These are phyloP conservation scores for Didymella lethalis DNA, from an alignment of 2,329 filamentous ascomycete species.

Conservation along the genomic window DNA sequence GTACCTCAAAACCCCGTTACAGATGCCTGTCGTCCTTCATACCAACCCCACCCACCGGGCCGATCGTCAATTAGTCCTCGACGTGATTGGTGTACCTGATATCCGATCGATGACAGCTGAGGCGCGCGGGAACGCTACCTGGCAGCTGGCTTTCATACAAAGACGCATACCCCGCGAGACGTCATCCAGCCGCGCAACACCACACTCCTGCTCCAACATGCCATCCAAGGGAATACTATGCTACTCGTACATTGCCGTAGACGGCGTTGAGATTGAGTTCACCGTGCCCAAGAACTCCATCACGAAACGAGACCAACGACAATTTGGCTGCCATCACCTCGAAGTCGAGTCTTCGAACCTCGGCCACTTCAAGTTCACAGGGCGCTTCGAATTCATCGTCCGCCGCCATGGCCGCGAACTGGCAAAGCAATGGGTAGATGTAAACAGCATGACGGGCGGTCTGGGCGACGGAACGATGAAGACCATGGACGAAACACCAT, in stretches of 20 bases:
- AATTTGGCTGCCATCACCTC: slow-evolving; percentile 53
- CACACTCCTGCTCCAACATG: slow-evolving; percentile 30
- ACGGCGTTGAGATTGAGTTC: slow-evolving; percentile 55
- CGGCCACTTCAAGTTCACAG: slow-evolving; percentile 54
- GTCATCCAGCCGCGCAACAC: slow-evolving; percentile 8
- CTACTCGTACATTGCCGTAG: slow-evolving; percentile 47
- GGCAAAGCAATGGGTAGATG: slow-evolving; percentile 55
- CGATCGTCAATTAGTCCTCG: slow-evolving; percentile 1
- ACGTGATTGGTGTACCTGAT: slow-evolving; percentile 18
- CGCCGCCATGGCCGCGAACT: slow-evolving; percentile 52
- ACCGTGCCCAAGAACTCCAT: slow-evolving; percentile 53
- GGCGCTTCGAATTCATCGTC: slow-evolving; percentile 56
- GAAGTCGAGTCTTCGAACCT: slow-evolving; percentile 59
- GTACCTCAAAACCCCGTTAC: too few species aligned
- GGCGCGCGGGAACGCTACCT: slow-evolving; percentile 9
- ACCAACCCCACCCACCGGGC: slow-evolving; percentile 12
- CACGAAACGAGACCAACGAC: slow-evolving; percentile 42
- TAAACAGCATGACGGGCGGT: slow-evolving; percentile 58
- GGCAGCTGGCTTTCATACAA: slow-evolving; percentile 7
- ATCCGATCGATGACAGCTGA: slow-evolving; percentile 17
- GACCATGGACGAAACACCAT: slow-evolving; percentile 35
- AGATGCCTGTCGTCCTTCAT: slow-evolving; percentile 6
- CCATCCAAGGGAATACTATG: slow-evolving; percentile 48
- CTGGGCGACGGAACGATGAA: slow-evolving; percentile 53
- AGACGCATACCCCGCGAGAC: slow-evolving; percentile 18